Base-by-base conservation (phyloP, 257 asterid species). In the Primulina eburnea region DNA sequence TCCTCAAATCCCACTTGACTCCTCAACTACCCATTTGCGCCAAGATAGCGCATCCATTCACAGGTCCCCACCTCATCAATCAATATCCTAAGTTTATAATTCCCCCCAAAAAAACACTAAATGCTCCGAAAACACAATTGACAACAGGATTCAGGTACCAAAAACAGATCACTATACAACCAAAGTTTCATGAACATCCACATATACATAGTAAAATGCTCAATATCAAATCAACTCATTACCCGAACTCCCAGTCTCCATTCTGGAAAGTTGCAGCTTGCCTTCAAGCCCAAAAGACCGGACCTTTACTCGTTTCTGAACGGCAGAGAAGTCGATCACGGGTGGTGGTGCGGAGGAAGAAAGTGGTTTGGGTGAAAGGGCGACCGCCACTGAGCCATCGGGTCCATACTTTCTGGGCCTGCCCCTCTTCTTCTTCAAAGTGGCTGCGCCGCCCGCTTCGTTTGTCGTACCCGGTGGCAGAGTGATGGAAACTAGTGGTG, bases 351-450 rank as follows among this genome's bases (percentile, higher is more conserved):
- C 91, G 16, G 95, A 71, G 47, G 97, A 82, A 14, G 98, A 87
- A 66, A 92, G 87, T 60, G 96, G 98, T 78, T 88, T 88, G 2
- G 98, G 96, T 2, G 98, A 92, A 37, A 90, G 86, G 8, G 92
- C 82, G 40, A 35, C 59, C 10, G 77, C 67, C n/a, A 76, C 86
- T 3, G 92, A 69, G 34, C 98, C 98, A 83, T 88, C 97, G 0
- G 93, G 88, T 17, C 82, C 96, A 60, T 92, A 92, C 82, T 90
- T 92, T 62, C 96, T 83, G 2, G 98, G 98, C 71, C 98, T 81
- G 28, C 98, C 98, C 77, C 98, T 87, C 72, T 87, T 92, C 82
- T 90, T 92, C 85, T 87, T 92, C 76, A 67, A 65, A 56, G 66
- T 55, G 65, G 72, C 6, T 58, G 64, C 24, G 29, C 67, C 75